Evolutionary conservation across 805 yeast genomes (phyloP).

Genomic region (Blastobotrys robertii): DNA sequence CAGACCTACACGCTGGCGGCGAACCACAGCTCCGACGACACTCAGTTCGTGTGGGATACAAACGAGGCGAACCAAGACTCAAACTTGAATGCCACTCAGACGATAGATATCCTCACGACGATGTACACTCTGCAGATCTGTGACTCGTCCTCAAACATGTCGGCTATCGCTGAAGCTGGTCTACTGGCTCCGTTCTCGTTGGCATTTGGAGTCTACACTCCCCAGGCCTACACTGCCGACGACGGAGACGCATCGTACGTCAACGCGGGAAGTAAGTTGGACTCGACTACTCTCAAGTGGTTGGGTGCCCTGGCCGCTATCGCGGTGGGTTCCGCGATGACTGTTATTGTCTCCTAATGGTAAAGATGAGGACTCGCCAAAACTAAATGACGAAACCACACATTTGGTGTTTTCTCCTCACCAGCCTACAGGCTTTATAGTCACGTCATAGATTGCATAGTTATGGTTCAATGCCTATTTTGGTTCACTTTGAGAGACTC

Average conservation of each 20-base stretch:
- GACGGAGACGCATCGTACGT: constrained; percentile 17
- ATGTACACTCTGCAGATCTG: constrained; percentile 29
- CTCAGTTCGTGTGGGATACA: constrained; percentile 30
- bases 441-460: too few relatives aligned
- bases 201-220: constrained; percentile 29
- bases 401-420: too few relatives aligned
- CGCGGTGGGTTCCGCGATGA: constrained; percentile 10
- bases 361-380: too few relatives aligned
- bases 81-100: constrained; percentile 11
- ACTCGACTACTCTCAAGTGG: constrained; percentile 13
- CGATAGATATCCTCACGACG: constrained; percentile 21
- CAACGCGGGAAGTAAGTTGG: constrained; percentile 11
- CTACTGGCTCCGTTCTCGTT: constrained; percentile 23
- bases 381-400: too few relatives aligned
- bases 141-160: constrained; percentile 23
- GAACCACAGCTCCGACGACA: constrained; percentile 23
- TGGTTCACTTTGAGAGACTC: neutral
- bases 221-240: constrained; percentile 29
- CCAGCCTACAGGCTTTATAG: too few relatives aligned
- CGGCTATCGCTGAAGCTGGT: constrained; percentile 26
- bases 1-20: constrained; percentile 30
- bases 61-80: constrained; percentile 19
- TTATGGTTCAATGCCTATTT: neutral
- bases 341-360: constrained; percentile 8
- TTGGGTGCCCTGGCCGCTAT: constrained; percentile 12